Percentiles rank a stretch among this genome's conserved stretches.
Evolutionary conservation across 2,329 filamentous ascomycete species (phyloP).

Genomic region (Scedosporium minutisporum): DNA sequence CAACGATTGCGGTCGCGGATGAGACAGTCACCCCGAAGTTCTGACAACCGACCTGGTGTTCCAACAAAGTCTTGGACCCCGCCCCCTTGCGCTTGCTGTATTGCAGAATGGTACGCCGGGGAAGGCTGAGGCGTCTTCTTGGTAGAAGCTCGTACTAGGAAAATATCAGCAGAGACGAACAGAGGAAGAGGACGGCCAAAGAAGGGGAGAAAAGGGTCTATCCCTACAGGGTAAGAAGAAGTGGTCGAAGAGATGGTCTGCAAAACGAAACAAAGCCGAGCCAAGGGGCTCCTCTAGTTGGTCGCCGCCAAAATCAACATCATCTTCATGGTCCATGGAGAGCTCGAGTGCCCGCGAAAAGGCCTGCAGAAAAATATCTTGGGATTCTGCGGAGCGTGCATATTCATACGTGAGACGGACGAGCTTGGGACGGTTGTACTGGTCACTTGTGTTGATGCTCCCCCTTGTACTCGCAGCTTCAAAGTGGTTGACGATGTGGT

Average conservation of each 20-base stretch:
- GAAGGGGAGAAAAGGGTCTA: not conserved
- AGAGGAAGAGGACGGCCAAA: not conserved
- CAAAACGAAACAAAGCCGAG: not conserved
- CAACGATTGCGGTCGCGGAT: not conserved
- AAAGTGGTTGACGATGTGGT: too few species aligned
- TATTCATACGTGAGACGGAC: too few species aligned
- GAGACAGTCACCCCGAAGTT: not conserved
- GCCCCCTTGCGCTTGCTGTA: not conserved
- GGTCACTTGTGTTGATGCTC: too few species aligned
- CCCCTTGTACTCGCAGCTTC: too few species aligned
- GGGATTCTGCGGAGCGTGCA: too few species aligned
- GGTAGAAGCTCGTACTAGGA: not conserved
- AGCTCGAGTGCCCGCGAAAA: not conserved
- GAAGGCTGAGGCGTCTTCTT: not conserved
- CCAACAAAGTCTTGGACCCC: not conserved
- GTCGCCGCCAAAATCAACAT: not conserved
- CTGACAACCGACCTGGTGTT: not conserved
- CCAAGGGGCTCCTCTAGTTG: not conserved
- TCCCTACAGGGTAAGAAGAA: not conserved
- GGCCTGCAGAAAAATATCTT: too few species aligned
- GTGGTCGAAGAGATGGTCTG: not conserved
- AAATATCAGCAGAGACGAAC: not conserved
- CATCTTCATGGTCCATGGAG: not conserved
- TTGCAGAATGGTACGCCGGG: not conserved
- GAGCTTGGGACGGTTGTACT: too few species aligned